phyloP scores from a whole-genome alignment of 805 yeast genomes.

The Saturnispora zaruensis region DNA sequence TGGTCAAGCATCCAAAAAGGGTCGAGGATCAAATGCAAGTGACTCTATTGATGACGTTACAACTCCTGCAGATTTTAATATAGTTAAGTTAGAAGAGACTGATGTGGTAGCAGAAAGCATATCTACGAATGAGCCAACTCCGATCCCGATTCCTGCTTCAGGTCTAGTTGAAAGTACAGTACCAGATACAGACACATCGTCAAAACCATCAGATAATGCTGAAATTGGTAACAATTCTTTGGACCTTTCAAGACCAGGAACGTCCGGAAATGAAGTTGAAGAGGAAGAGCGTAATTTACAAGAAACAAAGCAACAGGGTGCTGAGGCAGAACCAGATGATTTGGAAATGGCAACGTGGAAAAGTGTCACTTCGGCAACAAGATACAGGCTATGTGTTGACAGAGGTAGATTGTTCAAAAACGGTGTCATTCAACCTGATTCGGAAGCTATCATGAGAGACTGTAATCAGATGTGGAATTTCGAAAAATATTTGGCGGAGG shows the following conservation, averaged over 20 bases:
- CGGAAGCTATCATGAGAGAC: slow-evolving; percentile 61
- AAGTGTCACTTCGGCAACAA: slow-evolving; percentile 64
- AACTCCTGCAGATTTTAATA: not conserved
- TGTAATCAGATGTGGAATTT: slow-evolving; percentile 60
- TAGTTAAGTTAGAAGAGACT: not conserved
- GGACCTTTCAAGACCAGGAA: not conserved
- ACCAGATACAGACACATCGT: not conserved
- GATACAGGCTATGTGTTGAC: slow-evolving; percentile 65
- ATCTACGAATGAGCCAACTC: not conserved
- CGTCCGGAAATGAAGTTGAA: slow-evolving; percentile 15
- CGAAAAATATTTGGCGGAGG: slow-evolving; percentile 36
- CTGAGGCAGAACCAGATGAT: slow-evolving; percentile 33
- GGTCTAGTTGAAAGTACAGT: not conserved
- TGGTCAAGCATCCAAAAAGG: slow-evolving; percentile 30
- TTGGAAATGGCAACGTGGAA: slow-evolving; percentile 80
- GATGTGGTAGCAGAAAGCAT: not conserved
- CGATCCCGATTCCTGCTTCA: not conserved
- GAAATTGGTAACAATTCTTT: not conserved
- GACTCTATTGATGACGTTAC: not conserved
- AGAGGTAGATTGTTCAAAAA: slow-evolving; percentile 61
- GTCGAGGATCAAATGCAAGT: slow-evolving; percentile 14
- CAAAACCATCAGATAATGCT: not conserved
- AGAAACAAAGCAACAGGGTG: slow-evolving; percentile 11
- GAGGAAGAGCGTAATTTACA: slow-evolving; percentile 17
- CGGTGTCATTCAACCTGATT: slow-evolving; percentile 50